Base-by-base conservation (phyloP, 2,329 filamentous ascomycete species). In the Colletotrichum truncatum region DNA sequence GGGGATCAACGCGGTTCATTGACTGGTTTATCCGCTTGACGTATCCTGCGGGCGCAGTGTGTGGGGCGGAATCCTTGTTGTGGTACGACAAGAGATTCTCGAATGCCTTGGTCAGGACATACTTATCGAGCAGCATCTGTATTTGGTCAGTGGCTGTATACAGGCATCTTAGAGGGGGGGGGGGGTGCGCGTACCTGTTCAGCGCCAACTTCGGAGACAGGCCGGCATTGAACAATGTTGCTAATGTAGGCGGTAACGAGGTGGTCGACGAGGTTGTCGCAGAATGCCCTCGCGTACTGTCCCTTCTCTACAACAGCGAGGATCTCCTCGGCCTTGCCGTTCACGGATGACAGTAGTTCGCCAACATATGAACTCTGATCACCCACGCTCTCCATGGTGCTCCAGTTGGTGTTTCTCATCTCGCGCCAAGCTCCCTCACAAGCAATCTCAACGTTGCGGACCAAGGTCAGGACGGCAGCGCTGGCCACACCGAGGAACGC, bases 351-450 rank as follows among this genome's bases (percentile, higher is more conserved):
- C 48, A 97, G 80, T 3, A 99, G 83, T 76, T 97, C 93, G 8
- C 89, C 88, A 25, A 98, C 93, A 72, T 98, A 99, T 0, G 92
- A 90, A 78, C 94, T 98, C 74, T 98, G 94, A 76, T 99, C 96
- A 45, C 93, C 93, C 4, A 97, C 96, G 65, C 87, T 92, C 71
- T 98, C 96, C 84, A 99, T 92, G 69, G 92, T 94, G 76, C 91
- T 92, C 96, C 96, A 99, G 51, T 94, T 92, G 1, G 92, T 97
- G 74, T 98, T 97, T 68, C 91, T 91, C 96, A 99, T 99, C 81
- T 98, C 96, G 61, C 94, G 89, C 96, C 95, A 99, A 14, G 91
- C 90, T 0, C 91, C 88, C 69, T 98, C 95, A 71, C 94, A 91
- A 55, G 91, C 91, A 1, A 90, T 77, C 75, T 97, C 94, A 4